phyloP scores from a whole-genome alignment of 352 stramenopile genomes.

The Pythium oligandrum region DNA sequence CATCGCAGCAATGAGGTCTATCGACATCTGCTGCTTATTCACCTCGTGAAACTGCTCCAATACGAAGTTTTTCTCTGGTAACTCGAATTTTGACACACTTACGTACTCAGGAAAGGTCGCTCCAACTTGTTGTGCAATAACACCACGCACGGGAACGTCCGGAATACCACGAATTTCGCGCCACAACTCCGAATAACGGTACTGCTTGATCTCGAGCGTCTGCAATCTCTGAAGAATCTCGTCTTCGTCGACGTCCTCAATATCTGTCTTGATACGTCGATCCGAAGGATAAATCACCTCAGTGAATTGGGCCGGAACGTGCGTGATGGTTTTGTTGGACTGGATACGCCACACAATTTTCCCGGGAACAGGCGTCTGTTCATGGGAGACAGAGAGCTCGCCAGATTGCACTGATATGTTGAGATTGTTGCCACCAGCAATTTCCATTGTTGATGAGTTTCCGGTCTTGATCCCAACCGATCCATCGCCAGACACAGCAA shows the following conservation, averaged over 20 bases:
- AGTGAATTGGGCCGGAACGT: slow-evolving; percentile 86
- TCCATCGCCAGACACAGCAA: slow-evolving; percentile 24
- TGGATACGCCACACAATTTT: slow-evolving; percentile 47
- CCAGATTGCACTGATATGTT: slow-evolving; percentile 44
- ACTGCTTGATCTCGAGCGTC: slow-evolving; percentile 85
- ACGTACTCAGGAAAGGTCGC: slow-evolving; percentile 93
- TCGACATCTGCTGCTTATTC: slow-evolving; percentile 89
- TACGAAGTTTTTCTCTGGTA: slow-evolving; percentile 87
- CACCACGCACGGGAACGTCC: slow-evolving; percentile 76
- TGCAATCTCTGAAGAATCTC: slow-evolving; percentile 88
- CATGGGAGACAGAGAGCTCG: slow-evolving; percentile 49
- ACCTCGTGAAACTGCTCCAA: slow-evolving; percentile 92
- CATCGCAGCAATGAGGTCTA: slow-evolving; percentile 89
- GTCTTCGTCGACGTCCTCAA: slow-evolving; percentile 85
- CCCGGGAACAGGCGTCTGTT: slow-evolving; percentile 36
- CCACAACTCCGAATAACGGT: slow-evolving; percentile 91
- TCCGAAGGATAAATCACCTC: slow-evolving; percentile 92
- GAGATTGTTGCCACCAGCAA: slow-evolving; percentile 39
- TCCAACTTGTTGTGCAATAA: slow-evolving; percentile 91
- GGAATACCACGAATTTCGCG: slow-evolving; percentile 75
- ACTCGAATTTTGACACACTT: slow-evolving; percentile 72
- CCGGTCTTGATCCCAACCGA: slow-evolving; percentile 31
- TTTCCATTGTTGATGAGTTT: slow-evolving; percentile 27
- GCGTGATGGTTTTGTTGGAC: slow-evolving; percentile 51
- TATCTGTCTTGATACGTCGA: slow-evolving; percentile 90